phyloP scores from a whole-genome alignment of 805 yeast genomes.

The Candida sonorensis region DNA sequence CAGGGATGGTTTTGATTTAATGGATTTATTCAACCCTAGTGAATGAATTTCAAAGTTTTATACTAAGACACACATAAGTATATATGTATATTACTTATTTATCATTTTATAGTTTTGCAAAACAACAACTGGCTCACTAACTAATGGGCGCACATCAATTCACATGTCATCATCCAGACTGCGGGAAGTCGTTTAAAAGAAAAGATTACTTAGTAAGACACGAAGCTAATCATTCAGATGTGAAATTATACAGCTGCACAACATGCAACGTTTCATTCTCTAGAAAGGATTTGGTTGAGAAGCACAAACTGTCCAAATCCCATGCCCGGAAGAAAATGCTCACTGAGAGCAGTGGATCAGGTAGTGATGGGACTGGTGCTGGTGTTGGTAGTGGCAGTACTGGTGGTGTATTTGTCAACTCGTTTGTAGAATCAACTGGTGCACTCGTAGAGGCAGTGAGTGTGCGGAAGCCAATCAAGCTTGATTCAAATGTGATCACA shows the following conservation, averaged over 20 bases:
- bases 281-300: conserved; percentile 27
- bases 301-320: conserved; percentile 22
- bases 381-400: too few species aligned
- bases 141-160: not conserved
- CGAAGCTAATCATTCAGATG: conserved; percentile 23
- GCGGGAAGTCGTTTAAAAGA: conserved; percentile 11
- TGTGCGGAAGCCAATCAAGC: too few species aligned
- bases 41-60: too few species aligned
- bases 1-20: too few species aligned
- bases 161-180: conserved; percentile 3
- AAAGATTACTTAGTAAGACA: conserved; percentile 26
- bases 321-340: conserved; percentile 8
- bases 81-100: too few species aligned
- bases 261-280: conserved; percentile 24
- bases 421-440: not conserved
- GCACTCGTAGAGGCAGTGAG: too few species aligned
- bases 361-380: too few species aligned
- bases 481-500: not conserved
- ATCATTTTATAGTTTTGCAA: too few species aligned
- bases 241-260: conserved; percentile 23
- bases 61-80: too few species aligned
- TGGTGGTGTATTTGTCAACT: conserved; percentile 1
- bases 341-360: too few species aligned
- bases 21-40: too few species aligned
- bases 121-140: not conserved